A percentile compares a stretch with the other conserved stretches of the same genome.
Conservation (phyloP, 371 early-diverging fungal species). For the Furculomyces boomerangus region DNA sequence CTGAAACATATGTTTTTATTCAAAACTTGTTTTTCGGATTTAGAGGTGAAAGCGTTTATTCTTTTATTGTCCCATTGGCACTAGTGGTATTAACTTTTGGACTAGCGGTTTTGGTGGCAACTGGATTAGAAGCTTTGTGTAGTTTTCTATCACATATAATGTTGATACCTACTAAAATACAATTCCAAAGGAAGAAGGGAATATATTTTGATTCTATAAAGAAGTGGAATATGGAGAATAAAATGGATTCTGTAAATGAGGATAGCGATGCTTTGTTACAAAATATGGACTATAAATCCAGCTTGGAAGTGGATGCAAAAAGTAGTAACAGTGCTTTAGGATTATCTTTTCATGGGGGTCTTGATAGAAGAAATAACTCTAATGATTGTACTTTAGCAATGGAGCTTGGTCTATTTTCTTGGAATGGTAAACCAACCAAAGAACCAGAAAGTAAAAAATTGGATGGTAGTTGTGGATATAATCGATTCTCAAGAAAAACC, state of each 20-base stretch:
- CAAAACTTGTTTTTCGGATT: conserved; percentile 4
- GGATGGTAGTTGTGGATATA: neutral
- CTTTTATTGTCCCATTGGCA: neutral
- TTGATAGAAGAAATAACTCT: neutral
- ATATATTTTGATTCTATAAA: neutral
- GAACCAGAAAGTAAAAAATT: neutral
- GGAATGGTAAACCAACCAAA: neutral
- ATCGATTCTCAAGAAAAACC: neutral
- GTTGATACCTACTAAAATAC: neutral
- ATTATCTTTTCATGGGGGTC: neutral
- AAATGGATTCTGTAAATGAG: no score
- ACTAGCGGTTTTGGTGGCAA: neutral
- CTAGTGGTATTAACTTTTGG: neutral
- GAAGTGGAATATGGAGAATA: no score
- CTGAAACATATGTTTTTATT: neutral
- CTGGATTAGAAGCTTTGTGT: neutral
- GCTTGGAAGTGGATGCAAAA: no score
- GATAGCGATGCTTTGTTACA: no score
- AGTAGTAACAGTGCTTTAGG: neutral
- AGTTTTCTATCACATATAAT: neutral
- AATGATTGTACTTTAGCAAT: neutral
- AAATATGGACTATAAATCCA: no score
- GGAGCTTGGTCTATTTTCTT: neutral
- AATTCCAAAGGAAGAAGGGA: neutral
- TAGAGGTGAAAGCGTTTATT: neutral